These are phyloP conservation scores for Eimeria praecox DNA, from an alignment of 169 alveolate genomes.

Conservation along the genomic window DNA sequence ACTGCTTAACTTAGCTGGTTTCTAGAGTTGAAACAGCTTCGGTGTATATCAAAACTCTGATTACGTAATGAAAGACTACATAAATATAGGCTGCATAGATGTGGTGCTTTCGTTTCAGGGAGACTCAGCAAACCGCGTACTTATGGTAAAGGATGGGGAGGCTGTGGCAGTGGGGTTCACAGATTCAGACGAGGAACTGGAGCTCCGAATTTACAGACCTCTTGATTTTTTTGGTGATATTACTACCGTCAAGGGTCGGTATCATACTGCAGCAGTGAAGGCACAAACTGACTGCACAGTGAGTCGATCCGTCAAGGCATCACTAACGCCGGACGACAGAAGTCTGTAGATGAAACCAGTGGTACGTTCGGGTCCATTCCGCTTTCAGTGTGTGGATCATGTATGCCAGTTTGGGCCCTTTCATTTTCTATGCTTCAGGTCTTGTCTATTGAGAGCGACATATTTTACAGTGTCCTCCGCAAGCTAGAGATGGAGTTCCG, in stretches of 20 bases:
- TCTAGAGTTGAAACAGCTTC: neutral
- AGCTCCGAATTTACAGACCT: constrained; percentile 54
- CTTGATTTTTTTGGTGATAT: constrained; percentile 82
- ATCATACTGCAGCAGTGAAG: constrained; percentile 78
- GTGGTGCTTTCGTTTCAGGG: constrained; percentile 3
- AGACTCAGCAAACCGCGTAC: constrained; percentile 46
- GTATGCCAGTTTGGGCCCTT: neutral
- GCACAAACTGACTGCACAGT: constrained; percentile 82
- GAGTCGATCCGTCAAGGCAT: neutral
- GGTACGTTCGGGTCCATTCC: neutral
- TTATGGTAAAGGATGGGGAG: constrained; percentile 81
- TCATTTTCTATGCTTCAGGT: constrained; percentile 30
- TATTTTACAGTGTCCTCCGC: constrained; percentile 58
- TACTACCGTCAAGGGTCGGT: constrained; percentile 65
- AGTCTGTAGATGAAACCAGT: neutral
- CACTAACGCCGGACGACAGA: neutral
- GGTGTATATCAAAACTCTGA: neutral
- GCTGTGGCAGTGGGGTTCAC: constrained; percentile 76
- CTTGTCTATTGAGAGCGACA: constrained; percentile 38
- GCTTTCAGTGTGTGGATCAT: neutral
- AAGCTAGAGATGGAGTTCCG: constrained; percentile 68
- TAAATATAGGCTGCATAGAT: neutral
- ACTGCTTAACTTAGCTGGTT: neutral
- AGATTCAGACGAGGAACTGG: constrained; percentile 63
- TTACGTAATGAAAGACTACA: neutral